A percentile compares a stretch with the other conserved stretches of the same genome.
Conservation (phyloP, 2,329 filamentous ascomycete genomes). For the Aspergillus thermomutatus region DNA sequence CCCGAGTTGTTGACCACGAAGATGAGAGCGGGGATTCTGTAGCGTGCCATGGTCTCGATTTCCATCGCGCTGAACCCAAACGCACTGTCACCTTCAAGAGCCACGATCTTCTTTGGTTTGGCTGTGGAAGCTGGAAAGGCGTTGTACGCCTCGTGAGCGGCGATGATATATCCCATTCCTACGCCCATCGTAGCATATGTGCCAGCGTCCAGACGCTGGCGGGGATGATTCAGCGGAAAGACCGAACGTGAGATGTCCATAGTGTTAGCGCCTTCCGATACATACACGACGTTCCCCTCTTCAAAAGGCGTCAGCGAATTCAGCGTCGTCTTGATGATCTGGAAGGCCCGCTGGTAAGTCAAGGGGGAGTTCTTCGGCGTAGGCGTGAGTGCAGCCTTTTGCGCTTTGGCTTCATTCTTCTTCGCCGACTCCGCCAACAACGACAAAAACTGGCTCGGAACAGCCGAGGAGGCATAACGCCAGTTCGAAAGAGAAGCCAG, state of each 20-base stretch:
- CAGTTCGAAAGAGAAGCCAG: slow-evolving; percentile 41
- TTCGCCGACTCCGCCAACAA: slow-evolving; percentile 28
- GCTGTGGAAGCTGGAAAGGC: slow-evolving; percentile 33
- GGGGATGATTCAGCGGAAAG: slow-evolving; percentile 53
- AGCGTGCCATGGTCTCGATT: slow-evolving; percentile 55
- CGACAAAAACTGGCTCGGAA: slow-evolving; percentile 27
- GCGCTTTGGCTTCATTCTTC: slow-evolving; percentile 49
- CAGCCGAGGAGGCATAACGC: slow-evolving; percentile 39
- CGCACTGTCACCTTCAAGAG: slow-evolving; percentile 55
- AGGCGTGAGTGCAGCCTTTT: slow-evolving; percentile 39
- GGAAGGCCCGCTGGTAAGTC: slow-evolving; percentile 51
- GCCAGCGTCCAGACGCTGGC: slow-evolving; percentile 56
- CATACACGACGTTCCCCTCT: slow-evolving; percentile 51
- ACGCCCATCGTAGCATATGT: slow-evolving; percentile 61
- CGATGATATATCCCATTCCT: slow-evolving; percentile 55
- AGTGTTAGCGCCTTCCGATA: slow-evolving; percentile 58
- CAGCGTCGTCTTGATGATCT: slow-evolving; percentile 50
- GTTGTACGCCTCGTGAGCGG: slow-evolving; percentile 56
- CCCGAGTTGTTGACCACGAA: slow-evolving; percentile 57
- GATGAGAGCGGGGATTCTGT: slow-evolving; percentile 53
- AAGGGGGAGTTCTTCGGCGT: slow-evolving; percentile 39
- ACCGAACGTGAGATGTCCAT: slow-evolving; percentile 59
- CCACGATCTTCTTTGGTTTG: slow-evolving; percentile 52
- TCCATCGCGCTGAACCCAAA: slow-evolving; percentile 56
- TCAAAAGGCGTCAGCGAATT: slow-evolving; percentile 45